Conservation (phyloP, 2,329 filamentous ascomycete species). For the Trichoderma koningiopsis region DNA sequence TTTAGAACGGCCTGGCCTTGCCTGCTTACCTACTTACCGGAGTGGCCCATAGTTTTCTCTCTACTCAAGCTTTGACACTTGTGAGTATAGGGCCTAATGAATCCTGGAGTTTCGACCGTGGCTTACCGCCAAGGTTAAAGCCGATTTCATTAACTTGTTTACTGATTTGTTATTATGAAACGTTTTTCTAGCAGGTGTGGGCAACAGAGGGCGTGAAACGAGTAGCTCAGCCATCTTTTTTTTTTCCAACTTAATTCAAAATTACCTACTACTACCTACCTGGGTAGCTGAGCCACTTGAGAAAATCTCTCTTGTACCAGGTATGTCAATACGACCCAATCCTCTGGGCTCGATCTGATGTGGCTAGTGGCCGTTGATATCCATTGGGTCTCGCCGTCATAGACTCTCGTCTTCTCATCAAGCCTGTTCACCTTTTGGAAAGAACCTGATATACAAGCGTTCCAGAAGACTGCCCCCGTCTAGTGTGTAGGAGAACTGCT, state of each 20-base stretch:
- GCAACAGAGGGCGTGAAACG: conserved; percentile 15
- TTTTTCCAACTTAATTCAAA: conserved; percentile 10
- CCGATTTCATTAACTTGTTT: conserved; percentile 10
- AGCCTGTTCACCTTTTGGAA: neutral
- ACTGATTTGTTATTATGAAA: conserved; percentile 19
- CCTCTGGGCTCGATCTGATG: conserved; percentile 17
- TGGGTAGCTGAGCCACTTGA: conserved; percentile 9
- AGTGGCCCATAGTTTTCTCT: neutral
- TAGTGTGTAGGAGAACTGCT: conserved; percentile 7
- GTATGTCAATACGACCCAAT: conserved; percentile 11
- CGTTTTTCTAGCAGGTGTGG: conserved; percentile 17
- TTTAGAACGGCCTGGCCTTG: neutral
- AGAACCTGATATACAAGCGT: neutral
- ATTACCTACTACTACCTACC: neutral
- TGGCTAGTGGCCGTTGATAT: conserved; percentile 17
- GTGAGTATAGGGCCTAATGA: conserved; percentile 14
- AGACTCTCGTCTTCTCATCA: neutral
- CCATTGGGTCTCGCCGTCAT: conserved; percentile 8
- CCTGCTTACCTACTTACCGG: conserved; percentile 9
- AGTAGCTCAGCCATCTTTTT: conserved; percentile 18
- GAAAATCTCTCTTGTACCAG: conserved; percentile 9
- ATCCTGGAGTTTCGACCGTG: neutral
- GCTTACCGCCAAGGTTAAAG: conserved; percentile 19
- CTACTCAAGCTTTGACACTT: conserved; percentile 11
- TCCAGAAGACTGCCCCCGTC: neutral